Conservation (phyloP, 2,329 filamentous ascomycete species). For the Pestalotiopsis sp. region DNA sequence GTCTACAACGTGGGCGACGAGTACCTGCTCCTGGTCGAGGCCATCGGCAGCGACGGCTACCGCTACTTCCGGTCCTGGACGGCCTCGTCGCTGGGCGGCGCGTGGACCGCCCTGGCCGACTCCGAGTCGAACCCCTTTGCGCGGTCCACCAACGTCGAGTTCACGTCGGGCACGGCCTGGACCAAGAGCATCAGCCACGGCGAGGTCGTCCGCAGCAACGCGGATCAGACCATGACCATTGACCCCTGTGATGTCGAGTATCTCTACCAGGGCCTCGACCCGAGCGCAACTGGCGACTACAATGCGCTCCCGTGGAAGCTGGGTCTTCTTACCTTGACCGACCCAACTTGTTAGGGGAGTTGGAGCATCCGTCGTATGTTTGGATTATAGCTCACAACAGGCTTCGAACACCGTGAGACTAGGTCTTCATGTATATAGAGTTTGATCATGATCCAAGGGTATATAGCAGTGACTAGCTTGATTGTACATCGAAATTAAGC, state of each 20-base stretch:
- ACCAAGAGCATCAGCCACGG: conserved; percentile 36
- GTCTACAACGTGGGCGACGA: conserved; percentile 35
- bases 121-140: conserved; percentile 40
- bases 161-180: conserved; percentile 34
- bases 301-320: conserved; percentile 40
- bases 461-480: neutral
- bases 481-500: neutral
- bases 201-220: conserved; percentile 32
- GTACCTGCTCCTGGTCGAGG: conserved; percentile 42
- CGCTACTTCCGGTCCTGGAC: conserved; percentile 44
- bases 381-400: too few species aligned
- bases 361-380: too few species aligned
- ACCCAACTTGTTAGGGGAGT: neutral
- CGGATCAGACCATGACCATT: conserved; percentile 40
- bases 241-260: conserved; percentile 34
- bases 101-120: conserved; percentile 36
- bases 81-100: conserved; percentile 30
- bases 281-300: conserved; percentile 31
- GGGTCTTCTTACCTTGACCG: conserved; percentile 29
- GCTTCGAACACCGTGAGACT: too few species aligned
- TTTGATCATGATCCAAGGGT: neutral
- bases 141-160: conserved; percentile 37
- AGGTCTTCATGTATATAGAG: neutral
- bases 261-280: conserved; percentile 41
- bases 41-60: conserved; percentile 32